These are phyloP conservation scores for Neofusicoccum cordaticola DNA, from an alignment of 2,329 filamentous ascomycete genomes.

Conservation along the genomic window DNA sequence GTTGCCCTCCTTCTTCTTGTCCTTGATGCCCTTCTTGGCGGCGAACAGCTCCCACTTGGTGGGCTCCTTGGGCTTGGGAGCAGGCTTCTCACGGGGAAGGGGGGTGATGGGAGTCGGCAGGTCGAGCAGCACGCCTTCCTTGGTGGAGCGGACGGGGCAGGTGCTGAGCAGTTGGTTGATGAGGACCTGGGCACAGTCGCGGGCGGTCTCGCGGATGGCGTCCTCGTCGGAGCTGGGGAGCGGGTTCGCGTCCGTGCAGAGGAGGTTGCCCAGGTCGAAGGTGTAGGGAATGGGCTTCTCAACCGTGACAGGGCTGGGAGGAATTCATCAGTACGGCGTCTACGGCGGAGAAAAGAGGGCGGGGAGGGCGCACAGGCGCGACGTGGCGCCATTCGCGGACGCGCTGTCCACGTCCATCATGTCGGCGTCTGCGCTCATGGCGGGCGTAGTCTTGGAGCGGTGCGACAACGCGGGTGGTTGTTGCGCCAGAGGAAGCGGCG, in stretches of 20 bases:
- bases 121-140: slow-evolving; percentile 70
- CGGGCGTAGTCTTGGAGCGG: neutral
- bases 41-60: slow-evolving; percentile 98
- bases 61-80: slow-evolving; percentile 75
- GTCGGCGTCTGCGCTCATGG: slow-evolving; percentile 28
- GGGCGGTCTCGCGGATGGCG: slow-evolving; percentile 69
- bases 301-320: slow-evolving; percentile 32
- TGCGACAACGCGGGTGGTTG: neutral
- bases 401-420: slow-evolving; percentile 28
- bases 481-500: neutral
- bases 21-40: slow-evolving; percentile 92
- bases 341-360: neutral
- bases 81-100: slow-evolving; percentile 86
- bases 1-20: slow-evolving; percentile 79
- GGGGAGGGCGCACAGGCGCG: slow-evolving; percentile 28
- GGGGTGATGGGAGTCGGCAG: slow-evolving; percentile 69
- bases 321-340: neutral
- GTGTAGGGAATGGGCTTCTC: slow-evolving; percentile 84
- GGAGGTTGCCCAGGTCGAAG: slow-evolving; percentile 85
- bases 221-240: slow-evolving; percentile 63
- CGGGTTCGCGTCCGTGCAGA: slow-evolving; percentile 85
- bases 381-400: neutral
- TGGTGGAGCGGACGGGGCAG: slow-evolving; percentile 70
- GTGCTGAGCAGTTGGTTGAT: slow-evolving; percentile 93
- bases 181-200: slow-evolving; percentile 86